Evolutionary conservation across 768 basidiomycete species (phyloP).

Genomic region (Agaricus blazei): DNA sequence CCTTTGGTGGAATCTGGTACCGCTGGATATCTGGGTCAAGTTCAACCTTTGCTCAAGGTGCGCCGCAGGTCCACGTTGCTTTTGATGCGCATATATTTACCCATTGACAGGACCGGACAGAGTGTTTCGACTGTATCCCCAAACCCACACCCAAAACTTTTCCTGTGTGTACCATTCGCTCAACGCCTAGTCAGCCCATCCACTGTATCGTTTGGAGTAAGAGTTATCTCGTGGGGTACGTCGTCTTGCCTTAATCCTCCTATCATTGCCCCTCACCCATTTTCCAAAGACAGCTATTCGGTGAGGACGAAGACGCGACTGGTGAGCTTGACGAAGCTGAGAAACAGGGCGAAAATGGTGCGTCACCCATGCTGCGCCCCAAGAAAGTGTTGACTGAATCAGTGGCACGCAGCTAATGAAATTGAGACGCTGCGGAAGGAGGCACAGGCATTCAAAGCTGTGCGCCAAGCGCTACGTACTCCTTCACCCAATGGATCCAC

Average conservation of each 20-base stretch:
- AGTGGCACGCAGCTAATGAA: conserved; percentile 61
- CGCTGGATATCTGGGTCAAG: conserved; percentile 95
- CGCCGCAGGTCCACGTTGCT: conserved; percentile 6
- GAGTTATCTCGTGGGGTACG: conserved; percentile 89
- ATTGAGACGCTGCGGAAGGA: conserved; percentile 88
- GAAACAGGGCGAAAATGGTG: conserved; percentile 91
- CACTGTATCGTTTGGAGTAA: conserved; percentile 99
- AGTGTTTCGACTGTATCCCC: conserved; percentile 95
- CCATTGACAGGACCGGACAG: conserved; percentile 64
- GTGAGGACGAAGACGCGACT: conserved; percentile 81
- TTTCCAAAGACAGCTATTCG: conserved; percentile 76
- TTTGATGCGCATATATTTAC: background rate
- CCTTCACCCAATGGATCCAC: no score
- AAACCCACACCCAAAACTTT: conserved; percentile 93
- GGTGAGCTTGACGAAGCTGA: conserved; percentile 89
- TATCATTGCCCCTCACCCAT: conserved; percentile 5
- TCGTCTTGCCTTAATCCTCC: conserved; percentile 6
- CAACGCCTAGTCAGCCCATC: conserved; percentile 94
- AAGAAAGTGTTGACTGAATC: background rate
- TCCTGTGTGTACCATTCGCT: conserved; percentile 96
- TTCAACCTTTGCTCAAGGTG: conserved; percentile 89
- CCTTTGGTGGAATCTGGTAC: conserved; percentile 96
- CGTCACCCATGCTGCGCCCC: conserved; percentile 12
- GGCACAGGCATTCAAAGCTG: conserved; percentile 80
- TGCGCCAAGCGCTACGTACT: conserved; percentile 46